Evolutionary conservation across 2,329 filamentous ascomycete genomes (phyloP), one percentile per base, ranked within the genome.

Genomic region (Leptosphaerulina australis): DNA sequence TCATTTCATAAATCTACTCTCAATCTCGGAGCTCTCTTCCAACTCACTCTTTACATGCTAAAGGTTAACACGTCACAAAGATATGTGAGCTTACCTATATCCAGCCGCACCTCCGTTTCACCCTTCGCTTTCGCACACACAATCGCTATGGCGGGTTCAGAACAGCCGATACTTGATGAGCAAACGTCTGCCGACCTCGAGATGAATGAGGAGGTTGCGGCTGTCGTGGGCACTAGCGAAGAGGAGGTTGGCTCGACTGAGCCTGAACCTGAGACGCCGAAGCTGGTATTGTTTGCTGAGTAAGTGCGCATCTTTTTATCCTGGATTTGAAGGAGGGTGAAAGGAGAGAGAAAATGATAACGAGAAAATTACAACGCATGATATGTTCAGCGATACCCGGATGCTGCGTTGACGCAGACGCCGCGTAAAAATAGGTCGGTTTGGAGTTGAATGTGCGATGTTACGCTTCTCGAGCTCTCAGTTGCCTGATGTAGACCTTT

Each of bases 281-380:
- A 72, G 59, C 66, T 73, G 36, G 66, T 71, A 21, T 73, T 74
- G 15, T 80, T 80, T 61, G 62, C 78, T 30, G 77, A 79, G 77
- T 79, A 61, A 59, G 74, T 39, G 35, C n/a, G 43, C 35, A 8
- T 33, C 25, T 29, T 17, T 15, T 8, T 33, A 3, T 17, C 1
- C n/a, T 4, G 10, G 14, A 12, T 20, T n/a, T 8, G 24, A n/a
- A n/a, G n/a, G n/a, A n/a, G 24, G 5, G 15, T 4, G 17, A 1
- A 17, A 10, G 29, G 25, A 14, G 11, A 9, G 3, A 12, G n/a
- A 11, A 25, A 25, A 25, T 6, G 11, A 11, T 11, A 29, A 7
- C 26, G 26, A 29, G 26, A 12, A 7, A 29, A n/a, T n/a, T 29
- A 29, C 26, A 12, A 29, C n/a, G 26, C 26, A 17, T 17, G 8